These are phyloP conservation scores for Adansonia gregorii DNA, from an alignment of 441 rosid species.

Conservation along the genomic window DNA sequence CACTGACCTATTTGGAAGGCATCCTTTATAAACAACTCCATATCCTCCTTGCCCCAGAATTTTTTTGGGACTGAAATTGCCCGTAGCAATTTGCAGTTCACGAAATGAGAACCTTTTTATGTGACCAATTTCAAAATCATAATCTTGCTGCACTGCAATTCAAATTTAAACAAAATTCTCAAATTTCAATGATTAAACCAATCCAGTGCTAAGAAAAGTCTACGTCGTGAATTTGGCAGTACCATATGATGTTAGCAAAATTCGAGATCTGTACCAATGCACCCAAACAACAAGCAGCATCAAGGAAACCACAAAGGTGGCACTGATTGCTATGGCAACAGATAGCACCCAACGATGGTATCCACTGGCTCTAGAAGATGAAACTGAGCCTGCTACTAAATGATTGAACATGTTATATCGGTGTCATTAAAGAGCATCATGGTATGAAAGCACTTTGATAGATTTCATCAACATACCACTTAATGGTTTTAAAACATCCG, in stretches of 20 bases:
- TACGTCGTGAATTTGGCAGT: conserved; percentile 16
- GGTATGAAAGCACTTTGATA: conserved; percentile 17
- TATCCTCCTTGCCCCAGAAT: conserved; percentile 89
- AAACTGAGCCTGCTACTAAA: conserved; percentile 47
- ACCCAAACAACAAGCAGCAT: conserved; percentile 72
- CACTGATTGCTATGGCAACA: conserved; percentile 63
- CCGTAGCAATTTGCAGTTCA: conserved; percentile 76
- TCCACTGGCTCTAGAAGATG: conserved; percentile 41
- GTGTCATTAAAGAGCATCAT: conserved; percentile 15
- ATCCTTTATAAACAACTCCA: conserved; percentile 89
- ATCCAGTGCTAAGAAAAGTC: not conserved
- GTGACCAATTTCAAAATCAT: conserved; percentile 77
- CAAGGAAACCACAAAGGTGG: conserved; percentile 63
- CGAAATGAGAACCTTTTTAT: conserved; percentile 79
- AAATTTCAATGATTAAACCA: conserved; percentile 9
- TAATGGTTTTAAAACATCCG: conserved; percentile 47
- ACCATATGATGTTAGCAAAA: conserved; percentile 64
- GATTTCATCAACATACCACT: conserved; percentile 50
- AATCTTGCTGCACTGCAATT: conserved; percentile 79
- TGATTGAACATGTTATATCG: conserved; percentile 15
- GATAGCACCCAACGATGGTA: conserved; percentile 66
- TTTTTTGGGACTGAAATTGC: conserved; percentile 71
- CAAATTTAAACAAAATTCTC: conserved; percentile 13
- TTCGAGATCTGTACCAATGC: conserved; percentile 77
- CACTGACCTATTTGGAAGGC: conserved; percentile 66